Conservation (phyloP, 2,329 filamentous ascomycete species). For the Aphanocladium album region DNA sequence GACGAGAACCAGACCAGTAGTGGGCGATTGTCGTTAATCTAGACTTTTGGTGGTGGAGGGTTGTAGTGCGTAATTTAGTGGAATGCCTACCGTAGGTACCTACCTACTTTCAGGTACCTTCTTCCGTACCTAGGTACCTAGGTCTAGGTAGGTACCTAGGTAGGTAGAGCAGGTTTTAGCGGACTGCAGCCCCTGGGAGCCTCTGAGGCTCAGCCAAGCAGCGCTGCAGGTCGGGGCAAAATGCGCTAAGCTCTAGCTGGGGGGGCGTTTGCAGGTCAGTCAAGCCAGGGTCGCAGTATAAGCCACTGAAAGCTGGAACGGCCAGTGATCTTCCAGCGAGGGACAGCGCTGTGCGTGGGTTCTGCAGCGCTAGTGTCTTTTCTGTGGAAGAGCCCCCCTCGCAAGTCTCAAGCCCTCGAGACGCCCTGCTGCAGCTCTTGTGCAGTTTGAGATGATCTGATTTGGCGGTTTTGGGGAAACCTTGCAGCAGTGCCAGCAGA, state of each 20-base stretch:
- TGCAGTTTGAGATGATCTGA: too few species aligned
- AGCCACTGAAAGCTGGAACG: neutral
- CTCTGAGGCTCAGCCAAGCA: neutral
- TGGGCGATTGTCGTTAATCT: neutral
- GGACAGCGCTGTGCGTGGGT: neutral
- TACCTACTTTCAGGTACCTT: too few species aligned
- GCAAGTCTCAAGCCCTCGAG: too few species aligned
- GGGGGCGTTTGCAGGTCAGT: too few species aligned
- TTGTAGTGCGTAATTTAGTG: neutral
- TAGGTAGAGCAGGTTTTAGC: too few species aligned
- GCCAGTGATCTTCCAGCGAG: neutral
- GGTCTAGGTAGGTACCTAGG: too few species aligned
- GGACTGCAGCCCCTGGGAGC: neutral
- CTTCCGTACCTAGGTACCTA: too few species aligned
- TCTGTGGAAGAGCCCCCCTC: neutral
- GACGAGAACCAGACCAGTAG: too few species aligned
- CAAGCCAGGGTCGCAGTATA: neutral
- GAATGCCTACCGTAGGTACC: neutral
- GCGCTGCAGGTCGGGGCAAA: too few species aligned
- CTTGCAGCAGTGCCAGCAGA: neutral
- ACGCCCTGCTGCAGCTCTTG: too few species aligned
- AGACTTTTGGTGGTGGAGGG: neutral
- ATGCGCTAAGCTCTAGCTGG: too few species aligned
- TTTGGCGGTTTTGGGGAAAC: neutral
- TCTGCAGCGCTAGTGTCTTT: neutral